Conservation (phyloP, 2,329 filamentous ascomycete species). For the Penicillium freii region DNA sequence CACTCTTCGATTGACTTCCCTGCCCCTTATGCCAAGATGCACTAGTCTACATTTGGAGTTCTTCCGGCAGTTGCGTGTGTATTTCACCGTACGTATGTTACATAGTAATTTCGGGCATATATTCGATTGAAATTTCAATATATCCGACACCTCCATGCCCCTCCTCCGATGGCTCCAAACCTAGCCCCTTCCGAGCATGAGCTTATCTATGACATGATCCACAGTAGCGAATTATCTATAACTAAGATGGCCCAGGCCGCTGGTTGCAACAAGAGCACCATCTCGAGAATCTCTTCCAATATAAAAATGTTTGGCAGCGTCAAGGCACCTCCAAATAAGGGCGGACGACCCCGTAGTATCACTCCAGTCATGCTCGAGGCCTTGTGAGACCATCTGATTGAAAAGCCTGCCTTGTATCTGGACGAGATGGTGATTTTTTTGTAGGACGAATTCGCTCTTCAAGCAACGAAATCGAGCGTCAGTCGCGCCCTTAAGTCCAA, state of each 20-base stretch:
- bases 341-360: neutral
- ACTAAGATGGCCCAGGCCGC: neutral
- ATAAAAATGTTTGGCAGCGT: neutral
- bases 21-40: no score
- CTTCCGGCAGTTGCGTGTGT: no score
- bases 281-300: neutral
- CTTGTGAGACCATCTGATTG: neutral
- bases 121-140: neutral
- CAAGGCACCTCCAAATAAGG: neutral
- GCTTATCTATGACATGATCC: conserved; percentile 1
- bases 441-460: neutral
- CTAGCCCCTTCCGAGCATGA: neutral
- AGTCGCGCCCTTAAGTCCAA: neutral
- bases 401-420: neutral
- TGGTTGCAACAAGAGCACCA: neutral
- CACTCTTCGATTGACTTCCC: no score
- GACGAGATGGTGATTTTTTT: conserved; percentile 1
- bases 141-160: neutral
- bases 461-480: neutral
- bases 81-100: no score
- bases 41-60: no score
- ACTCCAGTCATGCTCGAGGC: neutral
- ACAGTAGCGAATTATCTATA: neutral
- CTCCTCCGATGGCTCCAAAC: neutral
- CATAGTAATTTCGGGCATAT: neutral